These are phyloP conservation scores for Amphirosellinia nigrospora DNA, from an alignment of 495 filamentous ascomycete species.

Conservation along the genomic window DNA sequence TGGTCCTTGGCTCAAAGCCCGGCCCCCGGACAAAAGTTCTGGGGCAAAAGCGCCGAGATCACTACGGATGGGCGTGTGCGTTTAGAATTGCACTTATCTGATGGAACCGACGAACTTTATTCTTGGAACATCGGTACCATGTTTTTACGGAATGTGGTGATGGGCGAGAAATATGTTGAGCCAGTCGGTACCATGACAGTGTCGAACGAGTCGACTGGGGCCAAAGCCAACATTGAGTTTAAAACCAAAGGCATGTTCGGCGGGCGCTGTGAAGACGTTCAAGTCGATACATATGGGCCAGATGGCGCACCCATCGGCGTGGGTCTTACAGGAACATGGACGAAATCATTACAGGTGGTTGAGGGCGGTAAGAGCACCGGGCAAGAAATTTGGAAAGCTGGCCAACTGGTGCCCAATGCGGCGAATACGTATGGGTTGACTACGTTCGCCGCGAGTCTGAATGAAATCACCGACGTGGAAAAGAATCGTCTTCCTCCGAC, in stretches of 20 bases:
- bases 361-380: conserved; percentile 61
- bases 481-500: conserved; percentile 73
- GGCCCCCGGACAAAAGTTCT: conserved; percentile 93
- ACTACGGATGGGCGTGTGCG: conserved; percentile 87
- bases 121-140: conserved; percentile 84
- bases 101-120: conserved; percentile 75
- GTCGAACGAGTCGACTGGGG: conserved; percentile 77
- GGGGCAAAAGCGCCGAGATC: conserved; percentile 95
- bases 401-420: conserved; percentile 75
- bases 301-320: conserved; percentile 65
- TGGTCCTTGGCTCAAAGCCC: conserved; percentile 91
- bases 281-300: conserved; percentile 70
- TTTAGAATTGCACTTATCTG: conserved; percentile 65
- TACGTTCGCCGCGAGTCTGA: conserved; percentile 81
- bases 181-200: conserved; percentile 88
- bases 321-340: conserved; percentile 84
- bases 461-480: conserved; percentile 86
- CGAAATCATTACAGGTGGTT: conserved; percentile 66
- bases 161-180: conserved; percentile 97
- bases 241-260: conserved; percentile 96
- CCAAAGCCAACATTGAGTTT: conserved; percentile 82
- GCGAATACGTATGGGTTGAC: conserved; percentile 85
- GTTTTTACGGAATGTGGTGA: conserved; percentile 94
- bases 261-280: conserved; percentile 88
- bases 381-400: conserved; percentile 77